Percentiles rank a stretch among this genome's conserved stretches.
Evolutionary conservation across 2,329 filamentous ascomycete genomes (phyloP).

Genomic region (Trichophyton mentagrophytes): DNA sequence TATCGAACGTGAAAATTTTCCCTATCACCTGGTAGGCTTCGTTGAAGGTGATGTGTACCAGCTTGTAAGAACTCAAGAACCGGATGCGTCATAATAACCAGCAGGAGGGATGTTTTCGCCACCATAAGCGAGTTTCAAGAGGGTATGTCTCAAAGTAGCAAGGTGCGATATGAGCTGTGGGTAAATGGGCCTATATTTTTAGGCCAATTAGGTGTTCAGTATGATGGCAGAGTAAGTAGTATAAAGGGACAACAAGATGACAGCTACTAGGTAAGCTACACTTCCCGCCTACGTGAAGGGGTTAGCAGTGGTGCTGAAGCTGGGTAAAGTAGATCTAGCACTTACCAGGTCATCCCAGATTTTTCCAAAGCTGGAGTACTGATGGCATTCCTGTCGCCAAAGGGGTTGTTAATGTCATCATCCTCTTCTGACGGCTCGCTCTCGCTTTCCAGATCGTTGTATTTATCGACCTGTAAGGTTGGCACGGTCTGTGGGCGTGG

Average conservation of each 20-base stretch:
- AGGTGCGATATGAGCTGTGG: neutral
- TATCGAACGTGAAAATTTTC: neutral
- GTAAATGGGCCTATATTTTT: neutral
- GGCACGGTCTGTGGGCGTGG: conserved; percentile 38
- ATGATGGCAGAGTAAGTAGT: neutral
- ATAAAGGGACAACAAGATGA: neutral
- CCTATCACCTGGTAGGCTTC: neutral
- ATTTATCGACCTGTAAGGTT: conserved; percentile 37
- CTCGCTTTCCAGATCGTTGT: conserved; percentile 30
- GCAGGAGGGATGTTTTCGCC: neutral
- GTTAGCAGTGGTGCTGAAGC: neutral
- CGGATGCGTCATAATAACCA: neutral
- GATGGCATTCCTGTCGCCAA: conserved; percentile 64
- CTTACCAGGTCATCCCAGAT: conserved; percentile 26
- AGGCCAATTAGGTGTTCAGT: neutral
- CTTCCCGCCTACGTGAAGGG: conserved; percentile 2
- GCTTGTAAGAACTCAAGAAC: neutral
- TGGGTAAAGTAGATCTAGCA: neutral
- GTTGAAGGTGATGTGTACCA: too few relatives aligned
- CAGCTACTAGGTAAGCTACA: neutral
- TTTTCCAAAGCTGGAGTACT: conserved; percentile 23
- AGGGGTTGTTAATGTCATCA: conserved; percentile 76
- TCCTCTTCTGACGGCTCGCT: conserved; percentile 46
- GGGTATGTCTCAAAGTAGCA: too few relatives aligned
- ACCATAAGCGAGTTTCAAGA: too few relatives aligned